Conservation (phyloP, 169 alveolate genomes). For the Ichthyophthirius multifiliis region DNA sequence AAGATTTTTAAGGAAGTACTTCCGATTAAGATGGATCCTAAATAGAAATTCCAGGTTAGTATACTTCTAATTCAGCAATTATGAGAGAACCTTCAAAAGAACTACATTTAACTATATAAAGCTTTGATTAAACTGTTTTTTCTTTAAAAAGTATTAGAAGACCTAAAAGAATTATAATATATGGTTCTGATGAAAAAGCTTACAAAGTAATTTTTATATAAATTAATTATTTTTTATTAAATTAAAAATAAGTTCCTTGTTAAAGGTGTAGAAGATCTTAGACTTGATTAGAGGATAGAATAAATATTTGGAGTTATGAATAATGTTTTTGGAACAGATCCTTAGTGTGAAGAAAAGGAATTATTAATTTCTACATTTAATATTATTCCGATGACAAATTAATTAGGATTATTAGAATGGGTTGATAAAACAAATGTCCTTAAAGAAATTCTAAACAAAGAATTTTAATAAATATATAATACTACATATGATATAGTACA, state of each 20-base stretch:
- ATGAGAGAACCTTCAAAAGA: slow-evolving; percentile 54
- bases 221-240: neutral
- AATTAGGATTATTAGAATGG: slow-evolving; percentile 86
- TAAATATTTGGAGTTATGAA: slow-evolving; percentile 82
- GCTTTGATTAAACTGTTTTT: slow-evolving; percentile 69
- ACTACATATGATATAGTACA: neutral
- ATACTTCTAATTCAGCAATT: slow-evolving; percentile 38
- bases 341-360: slow-evolving; percentile 64
- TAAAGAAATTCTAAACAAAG: slow-evolving; percentile 69
- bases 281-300: slow-evolving; percentile 87
- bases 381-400: slow-evolving; percentile 83
- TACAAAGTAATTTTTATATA: slow-evolving; percentile 35
- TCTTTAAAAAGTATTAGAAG: slow-evolving; percentile 76
- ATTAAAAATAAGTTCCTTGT: slow-evolving; percentile 52
- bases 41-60: slow-evolving; percentile 76
- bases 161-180: slow-evolving; percentile 81
- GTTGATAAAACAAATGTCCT: slow-evolving; percentile 82
- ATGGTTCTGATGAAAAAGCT: slow-evolving; percentile 86
- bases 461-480: slow-evolving; percentile 24
- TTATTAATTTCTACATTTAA: slow-evolving; percentile 71
- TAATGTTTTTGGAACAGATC: slow-evolving; percentile 63
- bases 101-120: slow-evolving; percentile 51
- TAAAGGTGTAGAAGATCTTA: slow-evolving; percentile 88
- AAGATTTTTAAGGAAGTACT: slow-evolving; percentile 62
- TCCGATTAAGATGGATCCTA: slow-evolving; percentile 39